These are phyloP conservation scores for Chaetothyriales sp. DNA, from an alignment of 2,329 filamentous ascomycete species.

Conservation along the genomic window DNA sequence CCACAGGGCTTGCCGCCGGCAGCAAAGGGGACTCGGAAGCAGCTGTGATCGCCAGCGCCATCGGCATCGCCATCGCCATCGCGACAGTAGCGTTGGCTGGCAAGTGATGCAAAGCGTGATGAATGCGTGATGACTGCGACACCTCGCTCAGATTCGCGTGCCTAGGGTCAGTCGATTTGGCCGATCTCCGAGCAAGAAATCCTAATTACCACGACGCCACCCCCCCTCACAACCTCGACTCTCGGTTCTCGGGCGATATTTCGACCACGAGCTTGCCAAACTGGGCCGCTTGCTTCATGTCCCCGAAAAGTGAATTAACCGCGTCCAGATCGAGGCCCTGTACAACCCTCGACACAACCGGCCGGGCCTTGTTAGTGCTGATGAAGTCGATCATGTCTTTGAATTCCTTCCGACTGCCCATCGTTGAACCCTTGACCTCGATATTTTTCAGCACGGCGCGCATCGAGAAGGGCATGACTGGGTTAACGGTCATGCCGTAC, in stretches of 20 bases:
- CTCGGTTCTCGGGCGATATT: conserved; percentile 31
- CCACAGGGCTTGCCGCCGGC: background rate
- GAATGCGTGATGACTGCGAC: too few species aligned
- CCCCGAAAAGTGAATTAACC: conserved; percentile 71
- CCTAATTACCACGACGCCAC: background rate
- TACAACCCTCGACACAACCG: conserved; percentile 60
- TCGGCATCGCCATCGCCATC: too few species aligned
- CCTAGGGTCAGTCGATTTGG: background rate
- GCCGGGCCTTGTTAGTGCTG: conserved; percentile 52
- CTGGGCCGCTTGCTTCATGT: conserved; percentile 72
- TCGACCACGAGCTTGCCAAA: conserved; percentile 87
- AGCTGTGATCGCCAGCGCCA: too few species aligned
- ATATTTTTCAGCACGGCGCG: conserved; percentile 71
- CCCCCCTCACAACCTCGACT: conserved; percentile 25
- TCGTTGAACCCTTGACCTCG: conserved; percentile 71
- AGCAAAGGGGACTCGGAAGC: too few species aligned
- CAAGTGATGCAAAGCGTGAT: too few species aligned
- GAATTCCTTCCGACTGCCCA: conserved; percentile 85
- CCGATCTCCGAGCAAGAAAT: background rate
- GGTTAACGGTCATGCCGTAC: conserved; percentile 82
- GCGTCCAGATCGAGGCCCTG: conserved; percentile 58
- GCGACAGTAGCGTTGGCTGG: too few species aligned
- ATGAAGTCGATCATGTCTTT: conserved; percentile 82
- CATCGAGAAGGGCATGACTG: conserved; percentile 81
- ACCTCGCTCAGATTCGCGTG: too few species aligned